A percentile compares a stretch with the other conserved stretches of the same genome.
These are phyloP conservation scores for Barnettozyma pratensis DNA, from an alignment of 805 yeast species.

Conservation along the genomic window DNA sequence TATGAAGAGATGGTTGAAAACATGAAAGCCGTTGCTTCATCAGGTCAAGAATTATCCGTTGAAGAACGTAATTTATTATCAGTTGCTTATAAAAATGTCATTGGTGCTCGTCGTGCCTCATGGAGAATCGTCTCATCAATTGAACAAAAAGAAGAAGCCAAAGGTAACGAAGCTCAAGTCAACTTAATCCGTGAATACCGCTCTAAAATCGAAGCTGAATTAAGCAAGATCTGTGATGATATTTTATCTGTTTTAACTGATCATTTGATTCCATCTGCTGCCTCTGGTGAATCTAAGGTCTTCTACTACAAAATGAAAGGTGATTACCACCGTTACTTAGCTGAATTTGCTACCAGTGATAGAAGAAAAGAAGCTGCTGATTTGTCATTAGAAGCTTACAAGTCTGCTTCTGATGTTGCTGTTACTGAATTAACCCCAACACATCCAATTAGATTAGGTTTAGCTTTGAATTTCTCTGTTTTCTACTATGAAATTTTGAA, in stretches of 20 bases:
- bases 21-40: conserved; percentile 95
- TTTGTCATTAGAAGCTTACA: conserved; percentile 89
- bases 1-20: conserved; percentile 99
- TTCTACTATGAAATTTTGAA: conserved; percentile 97
- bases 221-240: conserved; percentile 90
- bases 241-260: conserved; percentile 81
- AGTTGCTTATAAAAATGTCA: conserved; percentile 96
- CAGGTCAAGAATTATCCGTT: conserved; percentile 92
- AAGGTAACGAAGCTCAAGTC: conserved; percentile 91
- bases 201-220: conserved; percentile 88
- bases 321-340: conserved; percentile 98
- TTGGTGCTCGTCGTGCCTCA: conserved; percentile 98
- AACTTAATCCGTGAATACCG: conserved; percentile 89
- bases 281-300: conserved; percentile 95
- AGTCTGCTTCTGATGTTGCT: conserved; percentile 94
- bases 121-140: conserved; percentile 99
- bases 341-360: conserved; percentile 91
- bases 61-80: conserved; percentile 97
- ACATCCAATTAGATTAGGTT: conserved; percentile 96
- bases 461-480: conserved; percentile 96
- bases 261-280: conserved; percentile 90
- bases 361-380: conserved; percentile 91
- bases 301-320: conserved; percentile 99
- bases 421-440: conserved; percentile 97
- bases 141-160: conserved; percentile 96